Conservation (phyloP, 2,329 filamentous ascomycete genomes). For the Colletotrichum godetiae region DNA sequence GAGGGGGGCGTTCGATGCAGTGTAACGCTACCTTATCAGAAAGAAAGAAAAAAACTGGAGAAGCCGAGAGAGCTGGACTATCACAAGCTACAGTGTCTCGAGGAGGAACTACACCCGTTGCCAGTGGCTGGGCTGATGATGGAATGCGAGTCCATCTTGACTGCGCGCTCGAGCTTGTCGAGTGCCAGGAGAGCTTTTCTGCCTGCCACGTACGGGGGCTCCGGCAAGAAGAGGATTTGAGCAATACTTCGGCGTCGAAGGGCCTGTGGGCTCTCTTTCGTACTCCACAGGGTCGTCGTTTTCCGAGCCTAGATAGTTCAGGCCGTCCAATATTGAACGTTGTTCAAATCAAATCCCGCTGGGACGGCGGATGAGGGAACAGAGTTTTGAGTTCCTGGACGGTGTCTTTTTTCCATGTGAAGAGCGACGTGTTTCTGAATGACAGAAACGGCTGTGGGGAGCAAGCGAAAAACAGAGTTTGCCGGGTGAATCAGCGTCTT, state of each 20-base stretch:
- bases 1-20: slow-evolving; percentile 30
- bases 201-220: slow-evolving; percentile 10
- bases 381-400: slow-evolving; percentile 32
- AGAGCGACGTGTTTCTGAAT: slow-evolving; percentile 25
- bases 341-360: slow-evolving; percentile 13
- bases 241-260: neutral
- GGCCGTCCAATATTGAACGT: slow-evolving; percentile 24
- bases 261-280: slow-evolving; percentile 18
- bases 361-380: slow-evolving; percentile 10
- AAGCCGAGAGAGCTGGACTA: slow-evolving; percentile 33
- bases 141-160: slow-evolving; percentile 15
- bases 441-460: slow-evolving; percentile 33
- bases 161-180: slow-evolving; percentile 22
- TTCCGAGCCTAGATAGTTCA: slow-evolving; percentile 8
- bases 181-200: neutral
- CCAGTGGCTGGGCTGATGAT: slow-evolving; percentile 27
- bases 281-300: slow-evolving; percentile 18
- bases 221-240: neutral
- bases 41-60: slow-evolving; percentile 23
- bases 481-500: slow-evolving; percentile 30
- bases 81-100: slow-evolving; percentile 28
- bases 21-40: slow-evolving; percentile 27
- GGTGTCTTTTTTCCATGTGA: slow-evolving; percentile 32
- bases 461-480: slow-evolving; percentile 27
- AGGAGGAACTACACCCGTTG: slow-evolving; percentile 6